Conservation (phyloP, 352 stramenopile genomes). For the Pythium phragmitis region DNA sequence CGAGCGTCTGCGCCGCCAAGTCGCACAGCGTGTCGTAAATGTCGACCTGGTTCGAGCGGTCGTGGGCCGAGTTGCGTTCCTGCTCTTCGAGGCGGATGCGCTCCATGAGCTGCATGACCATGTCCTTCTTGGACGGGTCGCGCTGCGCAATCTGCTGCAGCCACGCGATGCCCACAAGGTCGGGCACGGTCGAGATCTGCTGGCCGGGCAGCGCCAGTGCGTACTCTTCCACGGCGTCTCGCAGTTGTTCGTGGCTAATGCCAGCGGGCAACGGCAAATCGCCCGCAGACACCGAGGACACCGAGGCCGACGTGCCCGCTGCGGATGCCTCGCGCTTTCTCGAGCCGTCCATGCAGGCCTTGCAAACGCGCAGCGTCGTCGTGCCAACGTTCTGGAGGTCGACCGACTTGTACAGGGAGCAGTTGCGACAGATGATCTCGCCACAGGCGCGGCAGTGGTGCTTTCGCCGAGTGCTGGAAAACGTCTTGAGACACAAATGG, state of each 20-base stretch:
- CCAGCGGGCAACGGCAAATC: slow-evolving; percentile 34
- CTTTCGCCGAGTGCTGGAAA: slow-evolving; percentile 74
- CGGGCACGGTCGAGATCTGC: slow-evolving; percentile 56
- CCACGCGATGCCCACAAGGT: slow-evolving; percentile 79
- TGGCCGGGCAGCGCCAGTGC: slow-evolving; percentile 61
- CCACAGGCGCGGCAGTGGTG: slow-evolving; percentile 81
- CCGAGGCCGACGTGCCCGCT: slow-evolving; percentile 12
- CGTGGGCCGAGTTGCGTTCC: slow-evolving; percentile 17
- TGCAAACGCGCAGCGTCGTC: slow-evolving; percentile 77
- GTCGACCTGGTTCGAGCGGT: slow-evolving; percentile 56
- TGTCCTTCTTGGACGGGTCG: slow-evolving; percentile 67
- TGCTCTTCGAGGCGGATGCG: slow-evolving; percentile 50
- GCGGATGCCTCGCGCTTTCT: slow-evolving; percentile 24
- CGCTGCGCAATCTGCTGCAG: slow-evolving; percentile 64
- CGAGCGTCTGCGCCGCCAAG: slow-evolving; percentile 67
- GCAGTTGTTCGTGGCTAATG: slow-evolving; percentile 42
- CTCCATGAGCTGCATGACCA: slow-evolving; percentile 73
- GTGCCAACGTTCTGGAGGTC: slow-evolving; percentile 71
- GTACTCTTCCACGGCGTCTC: slow-evolving; percentile 71
- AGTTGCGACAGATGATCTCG: slow-evolving; percentile 84
- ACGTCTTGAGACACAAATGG: slow-evolving; percentile 81
- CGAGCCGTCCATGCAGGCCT: slow-evolving; percentile 70
- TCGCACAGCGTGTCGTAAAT: slow-evolving; percentile 86
- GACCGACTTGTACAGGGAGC: slow-evolving; percentile 78
- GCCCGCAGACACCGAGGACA: slow-evolving; percentile 11